Base-by-base conservation (phyloP, 805 yeast genomes). In the Candida odintsovae region DNA sequence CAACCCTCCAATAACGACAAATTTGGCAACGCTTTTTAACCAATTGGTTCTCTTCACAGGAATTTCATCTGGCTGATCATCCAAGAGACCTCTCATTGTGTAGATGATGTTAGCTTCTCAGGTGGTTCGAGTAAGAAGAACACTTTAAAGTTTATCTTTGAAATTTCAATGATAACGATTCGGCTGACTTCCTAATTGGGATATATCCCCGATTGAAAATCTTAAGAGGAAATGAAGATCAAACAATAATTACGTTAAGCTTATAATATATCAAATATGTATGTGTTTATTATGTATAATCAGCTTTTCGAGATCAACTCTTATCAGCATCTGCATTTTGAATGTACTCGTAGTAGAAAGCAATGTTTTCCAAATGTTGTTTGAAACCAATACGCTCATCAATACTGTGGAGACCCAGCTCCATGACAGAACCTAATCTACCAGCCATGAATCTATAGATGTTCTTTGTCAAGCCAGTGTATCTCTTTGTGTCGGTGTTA, bases 401-500 rank as follows among this genome's bases (percentile, higher is more conserved):
- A 15, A 80, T 77, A 41, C 81, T 76, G 61, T 82, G 87, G 40
- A 68, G 64, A 45, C 69, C 66, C 35, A 38, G 28, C 13, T 38
- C 26, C 7, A 26, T 25, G 22, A 31, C 23, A 25, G 13, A 3
- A 25, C 28, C 28, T 11, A 25, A 25, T 41, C 50, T 41, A 26
- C 59, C 56, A 37, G 67, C 68, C 15, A 54, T 53, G 42, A 65
- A 80, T 47, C 90, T 70, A 65, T 71, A 85, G 40, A 85, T 82
- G 56, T 83, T 75, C 37, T 68, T 62, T 3, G 83, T 76, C 53
- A 85, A 65, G 41, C 66, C 60, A 88, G 87, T 81, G 64, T 81
- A 85, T 56, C 73, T 71, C 48, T 71, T 69, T 8, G 90, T 83
- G 58, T 85, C 92, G 2, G 90, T 85, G 61, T 83, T 84, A 19